phyloP scores from a whole-genome alignment of 495 filamentous ascomycete species.

The Lasiosphaeriaceae sp. region DNA sequence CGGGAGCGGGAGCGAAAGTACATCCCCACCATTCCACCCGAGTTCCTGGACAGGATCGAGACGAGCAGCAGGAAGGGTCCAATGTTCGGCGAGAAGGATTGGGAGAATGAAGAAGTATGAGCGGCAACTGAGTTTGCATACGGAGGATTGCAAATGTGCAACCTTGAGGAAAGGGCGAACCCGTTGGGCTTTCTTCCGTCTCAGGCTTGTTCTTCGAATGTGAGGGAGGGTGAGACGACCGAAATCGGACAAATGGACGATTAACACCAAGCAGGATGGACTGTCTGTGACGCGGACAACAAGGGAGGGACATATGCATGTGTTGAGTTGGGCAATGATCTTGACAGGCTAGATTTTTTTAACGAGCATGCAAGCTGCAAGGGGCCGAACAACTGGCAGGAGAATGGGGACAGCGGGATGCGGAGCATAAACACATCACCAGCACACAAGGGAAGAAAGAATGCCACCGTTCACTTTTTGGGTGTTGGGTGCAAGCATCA shows the following conservation, averaged over 20 bases:
- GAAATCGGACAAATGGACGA: no score
- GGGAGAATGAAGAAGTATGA: slow-evolving; percentile 48
- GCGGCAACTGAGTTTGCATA: neutral
- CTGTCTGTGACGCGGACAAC: neutral
- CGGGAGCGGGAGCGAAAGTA: slow-evolving; percentile 90
- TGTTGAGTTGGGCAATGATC: neutral
- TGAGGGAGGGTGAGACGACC: no score
- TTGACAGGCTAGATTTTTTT: neutral
- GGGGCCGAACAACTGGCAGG: slow-evolving; percentile 17
- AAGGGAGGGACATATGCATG: neutral
- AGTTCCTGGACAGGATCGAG: slow-evolving; percentile 89
- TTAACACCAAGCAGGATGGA: neutral
- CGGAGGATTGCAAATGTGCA: neutral
- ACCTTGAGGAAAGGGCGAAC: no score
- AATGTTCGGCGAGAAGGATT: slow-evolving; percentile 46
- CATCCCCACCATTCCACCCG: slow-evolving; percentile 90
- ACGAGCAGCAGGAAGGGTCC: slow-evolving; percentile 44
- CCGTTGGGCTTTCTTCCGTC: no score
- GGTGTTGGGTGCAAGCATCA: no score
- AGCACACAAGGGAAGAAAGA: no score
- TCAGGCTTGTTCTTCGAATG: no score
- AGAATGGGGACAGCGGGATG: neutral
- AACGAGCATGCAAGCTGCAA: slow-evolving; percentile 32
- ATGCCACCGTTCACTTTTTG: no score
- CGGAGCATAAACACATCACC: neutral